Base-by-base conservation (phyloP, 148 eudicot genomes). In the Rhododendron ferrugineum region DNA sequence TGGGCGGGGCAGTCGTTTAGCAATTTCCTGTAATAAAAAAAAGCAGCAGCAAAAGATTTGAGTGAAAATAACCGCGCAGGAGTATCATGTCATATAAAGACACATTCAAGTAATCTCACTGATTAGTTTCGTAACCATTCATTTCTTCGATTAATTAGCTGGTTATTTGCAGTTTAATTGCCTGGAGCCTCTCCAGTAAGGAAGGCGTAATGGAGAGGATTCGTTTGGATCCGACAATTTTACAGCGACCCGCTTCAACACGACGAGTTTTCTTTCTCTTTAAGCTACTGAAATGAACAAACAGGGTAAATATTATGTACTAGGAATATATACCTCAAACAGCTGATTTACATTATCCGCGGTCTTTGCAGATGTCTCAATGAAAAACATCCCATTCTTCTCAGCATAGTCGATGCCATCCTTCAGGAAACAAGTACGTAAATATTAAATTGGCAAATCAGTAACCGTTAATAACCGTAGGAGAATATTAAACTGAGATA, bases 281-380 rank as follows among this genome's bases (percentile, higher is more conserved):
- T 4, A 10, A 8, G 11, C n/a, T 28, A 20, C 13, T 20, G 23
- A 49, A 30, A 47, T 16, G 20, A 5, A 64, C 28, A 3, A 56
- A 60, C n/a, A 26, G 6, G 15, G 15, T n/a, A 81, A 74, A 22
- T 20, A 77, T 83, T 58, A n/a, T 7, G 44, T 23, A 50, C 37
- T 36, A 40, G 8, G 68, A 66, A 75, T 34, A 64, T 34, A 54
- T 87, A 96, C 99, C 99, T 96, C 98, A 87, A 96, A 96, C 68
- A 96, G 92, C 90, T 94, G 95, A 85, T 96, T 96, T 85, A 96
- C 95, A 88, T 96, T 96, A 86, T 96, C 99, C 64, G 99, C 99
- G 2, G 99, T 96, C 89, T 96, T 96, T 47, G 99, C 99, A 88
- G 99, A 96, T 77, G 99, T 96, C 89, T 96, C 99, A 30, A 96